Percentiles rank a stretch among this genome's conserved stretches.
Conservation (phyloP, 352 stramenopile species). For the Pilasporangium apinafurcum region DNA sequence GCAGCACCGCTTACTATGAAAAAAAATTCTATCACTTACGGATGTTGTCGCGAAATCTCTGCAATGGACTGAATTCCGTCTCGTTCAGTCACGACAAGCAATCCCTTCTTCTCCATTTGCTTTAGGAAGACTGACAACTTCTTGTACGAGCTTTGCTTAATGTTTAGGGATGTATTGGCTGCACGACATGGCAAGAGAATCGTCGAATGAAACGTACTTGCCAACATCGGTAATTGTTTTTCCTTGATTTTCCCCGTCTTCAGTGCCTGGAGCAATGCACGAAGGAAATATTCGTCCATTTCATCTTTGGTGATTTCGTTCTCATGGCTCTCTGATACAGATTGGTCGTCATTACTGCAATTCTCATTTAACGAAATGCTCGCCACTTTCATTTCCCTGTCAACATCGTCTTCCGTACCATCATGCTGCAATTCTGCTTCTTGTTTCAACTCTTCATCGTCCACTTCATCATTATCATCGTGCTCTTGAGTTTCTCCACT, state of each 20-base stretch:
- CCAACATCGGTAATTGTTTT: slow-evolving; percentile 74
- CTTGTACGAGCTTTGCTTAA: slow-evolving; percentile 81
- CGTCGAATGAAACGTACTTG: slow-evolving; percentile 66
- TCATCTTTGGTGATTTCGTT: slow-evolving; percentile 44
- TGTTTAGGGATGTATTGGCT: slow-evolving; percentile 44
- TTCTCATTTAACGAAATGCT: slow-evolving; percentile 42
- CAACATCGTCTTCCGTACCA: slow-evolving; percentile 7
- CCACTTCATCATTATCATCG: slow-evolving; percentile 3
- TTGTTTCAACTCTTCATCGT: neutral
- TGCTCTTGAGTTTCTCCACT: slow-evolving; percentile 5
- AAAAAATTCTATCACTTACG: slow-evolving; percentile 32
- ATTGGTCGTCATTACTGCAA: slow-evolving; percentile 1
- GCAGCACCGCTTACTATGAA: neutral
- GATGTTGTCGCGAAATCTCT: slow-evolving; percentile 47
- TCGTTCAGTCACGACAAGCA: slow-evolving; percentile 56
- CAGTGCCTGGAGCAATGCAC: slow-evolving; percentile 59
- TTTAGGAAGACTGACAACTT: slow-evolving; percentile 75
- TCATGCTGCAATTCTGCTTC: neutral
- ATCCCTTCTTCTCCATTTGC: slow-evolving; percentile 43
- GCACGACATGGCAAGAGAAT: slow-evolving; percentile 58
- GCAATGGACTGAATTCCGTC: slow-evolving; percentile 80
- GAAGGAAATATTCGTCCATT: slow-evolving; percentile 71
- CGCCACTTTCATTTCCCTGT: slow-evolving; percentile 17
- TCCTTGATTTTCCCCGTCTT: slow-evolving; percentile 47
- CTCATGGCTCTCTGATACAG: no score